A percentile compares a stretch with the other conserved stretches of the same genome.
Evolutionary conservation across 352 stramenopile genomes (phyloP).

Genomic region (Pythium coloratum): DNA sequence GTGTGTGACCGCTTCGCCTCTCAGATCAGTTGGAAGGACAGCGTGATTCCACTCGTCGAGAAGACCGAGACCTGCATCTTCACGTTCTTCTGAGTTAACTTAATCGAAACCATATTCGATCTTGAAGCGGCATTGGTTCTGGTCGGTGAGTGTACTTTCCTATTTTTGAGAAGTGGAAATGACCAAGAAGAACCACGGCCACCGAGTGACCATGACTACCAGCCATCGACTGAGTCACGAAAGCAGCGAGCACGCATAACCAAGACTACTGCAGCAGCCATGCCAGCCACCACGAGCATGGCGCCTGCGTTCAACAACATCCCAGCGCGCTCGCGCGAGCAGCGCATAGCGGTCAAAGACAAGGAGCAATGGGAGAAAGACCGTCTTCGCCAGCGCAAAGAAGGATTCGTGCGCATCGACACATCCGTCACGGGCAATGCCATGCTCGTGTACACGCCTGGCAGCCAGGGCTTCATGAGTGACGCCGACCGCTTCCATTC

Average conservation of each 20-base stretch:
- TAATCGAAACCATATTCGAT: constrained; percentile 5
- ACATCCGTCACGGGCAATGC: constrained; percentile 60
- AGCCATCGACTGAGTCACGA: neutral
- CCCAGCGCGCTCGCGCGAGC: constrained; percentile 58
- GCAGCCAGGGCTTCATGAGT: constrained; percentile 77
- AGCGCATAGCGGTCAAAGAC: constrained; percentile 68
- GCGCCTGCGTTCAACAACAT: constrained; percentile 74
- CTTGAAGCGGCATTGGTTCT: constrained; percentile 8
- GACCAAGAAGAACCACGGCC: neutral
- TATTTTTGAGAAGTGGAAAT: neutral
- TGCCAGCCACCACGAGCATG: constrained; percentile 2
- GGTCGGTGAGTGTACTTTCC: neutral
- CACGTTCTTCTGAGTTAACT: constrained; percentile 59
- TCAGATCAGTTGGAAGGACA: constrained; percentile 69
- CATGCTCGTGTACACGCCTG: constrained; percentile 64
- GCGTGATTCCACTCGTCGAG: constrained; percentile 71
- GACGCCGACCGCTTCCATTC: constrained; percentile 90
- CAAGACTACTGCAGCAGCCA: neutral
- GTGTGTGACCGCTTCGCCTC: constrained; percentile 34
- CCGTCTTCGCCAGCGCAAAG: constrained; percentile 58
- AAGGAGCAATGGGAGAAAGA: constrained; percentile 83
- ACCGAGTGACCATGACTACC: too few relatives aligned
- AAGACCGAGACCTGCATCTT: constrained; percentile 78
- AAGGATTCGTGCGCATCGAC: constrained; percentile 70
- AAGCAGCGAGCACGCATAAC: neutral